These are phyloP conservation scores for Meyerozyma carpophila DNA, from an alignment of 1,139 yeast genomes.

Conservation along the genomic window DNA sequence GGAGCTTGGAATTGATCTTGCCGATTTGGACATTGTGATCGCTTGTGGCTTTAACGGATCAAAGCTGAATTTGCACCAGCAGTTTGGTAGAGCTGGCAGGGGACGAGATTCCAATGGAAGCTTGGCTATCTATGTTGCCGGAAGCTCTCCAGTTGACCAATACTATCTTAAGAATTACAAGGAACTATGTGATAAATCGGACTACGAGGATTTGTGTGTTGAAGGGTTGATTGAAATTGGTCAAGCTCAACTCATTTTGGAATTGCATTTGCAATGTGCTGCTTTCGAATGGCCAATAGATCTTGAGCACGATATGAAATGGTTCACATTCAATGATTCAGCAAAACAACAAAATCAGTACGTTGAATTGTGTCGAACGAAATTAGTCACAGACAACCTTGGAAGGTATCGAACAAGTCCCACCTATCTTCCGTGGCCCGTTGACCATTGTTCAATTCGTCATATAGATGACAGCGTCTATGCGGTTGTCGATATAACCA, in stretches of 20 bases:
- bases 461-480: conserved; percentile 74
- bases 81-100: conserved; percentile 94
- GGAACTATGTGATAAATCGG: conserved; percentile 43
- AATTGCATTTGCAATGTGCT: conserved; percentile 90
- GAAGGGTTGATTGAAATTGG: conserved; percentile 32
- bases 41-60: conserved; percentile 91
- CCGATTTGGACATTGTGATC: conserved; percentile 84
- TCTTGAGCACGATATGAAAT: conserved; percentile 46
- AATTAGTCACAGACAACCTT: conserved; percentile 40
- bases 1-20: conserved; percentile 92
- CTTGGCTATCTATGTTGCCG: conserved; percentile 76
- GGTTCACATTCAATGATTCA: conserved; percentile 38
- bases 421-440: conserved; percentile 74
- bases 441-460: conserved; percentile 67
- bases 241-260: conserved; percentile 43
- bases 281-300: conserved; percentile 75
- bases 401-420: conserved; percentile 58
- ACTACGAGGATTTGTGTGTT: conserved; percentile 42
- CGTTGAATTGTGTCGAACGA: conserved; percentile 33
- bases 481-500: conserved; percentile 86
- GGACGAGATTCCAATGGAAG: conserved; percentile 59
- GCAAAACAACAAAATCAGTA: conserved; percentile 18
- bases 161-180: conserved; percentile 71
- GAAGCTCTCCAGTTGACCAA: conserved; percentile 82
- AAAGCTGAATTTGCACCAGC: conserved; percentile 85